phyloP scores from a whole-genome alignment of 306 rosid genomes.

The Rubus idaeus region DNA sequence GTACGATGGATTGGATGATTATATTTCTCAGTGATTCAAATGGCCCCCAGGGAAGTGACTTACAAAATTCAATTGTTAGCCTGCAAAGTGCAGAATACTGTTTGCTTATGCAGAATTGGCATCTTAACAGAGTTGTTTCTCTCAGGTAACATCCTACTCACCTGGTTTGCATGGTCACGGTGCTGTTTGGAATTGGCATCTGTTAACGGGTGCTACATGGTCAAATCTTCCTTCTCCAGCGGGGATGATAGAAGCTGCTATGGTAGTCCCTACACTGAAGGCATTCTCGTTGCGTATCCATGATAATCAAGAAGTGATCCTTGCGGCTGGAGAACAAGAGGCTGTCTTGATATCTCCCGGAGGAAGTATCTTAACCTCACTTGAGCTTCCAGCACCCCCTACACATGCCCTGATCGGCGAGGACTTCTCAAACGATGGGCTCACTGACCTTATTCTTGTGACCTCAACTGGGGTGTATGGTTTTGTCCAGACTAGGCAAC shows the following conservation, averaged over 20 bases:
- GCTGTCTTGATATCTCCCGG: slow-evolving; percentile 85
- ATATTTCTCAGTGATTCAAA: not conserved
- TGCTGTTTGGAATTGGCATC: slow-evolving; percentile 95
- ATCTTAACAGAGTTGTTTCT: slow-evolving; percentile 12
- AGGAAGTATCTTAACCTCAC: slow-evolving; percentile 62
- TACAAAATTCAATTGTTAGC: slow-evolving; percentile 3
- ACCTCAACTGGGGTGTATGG: slow-evolving; percentile 86
- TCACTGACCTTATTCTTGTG: slow-evolving; percentile 80
- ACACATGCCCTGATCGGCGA: slow-evolving; percentile 73
- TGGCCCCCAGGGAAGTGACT: not conserved
- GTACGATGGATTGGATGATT: slow-evolving; percentile 3
- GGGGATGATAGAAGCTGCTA: slow-evolving; percentile 88
- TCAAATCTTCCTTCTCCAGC: slow-evolving; percentile 95
- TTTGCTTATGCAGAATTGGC: slow-evolving; percentile 11
- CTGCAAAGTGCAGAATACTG: not conserved
- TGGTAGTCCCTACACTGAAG: slow-evolving; percentile 81
- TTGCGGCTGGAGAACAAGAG: slow-evolving; percentile 98
- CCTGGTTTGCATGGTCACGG: slow-evolving; percentile 91
- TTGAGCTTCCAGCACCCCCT: slow-evolving; percentile 85
- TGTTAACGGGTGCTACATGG: slow-evolving; percentile 86
- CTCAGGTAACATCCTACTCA: slow-evolving; percentile 90
- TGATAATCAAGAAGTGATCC: slow-evolving; percentile 71
- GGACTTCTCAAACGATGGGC: slow-evolving; percentile 97
- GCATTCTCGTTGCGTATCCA: slow-evolving; percentile 62
- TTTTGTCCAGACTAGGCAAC: slow-evolving; percentile 93